These are phyloP conservation scores for Stephania japonica DNA, from an alignment of 164 flowering plant genomes.

Conservation along the genomic window DNA sequence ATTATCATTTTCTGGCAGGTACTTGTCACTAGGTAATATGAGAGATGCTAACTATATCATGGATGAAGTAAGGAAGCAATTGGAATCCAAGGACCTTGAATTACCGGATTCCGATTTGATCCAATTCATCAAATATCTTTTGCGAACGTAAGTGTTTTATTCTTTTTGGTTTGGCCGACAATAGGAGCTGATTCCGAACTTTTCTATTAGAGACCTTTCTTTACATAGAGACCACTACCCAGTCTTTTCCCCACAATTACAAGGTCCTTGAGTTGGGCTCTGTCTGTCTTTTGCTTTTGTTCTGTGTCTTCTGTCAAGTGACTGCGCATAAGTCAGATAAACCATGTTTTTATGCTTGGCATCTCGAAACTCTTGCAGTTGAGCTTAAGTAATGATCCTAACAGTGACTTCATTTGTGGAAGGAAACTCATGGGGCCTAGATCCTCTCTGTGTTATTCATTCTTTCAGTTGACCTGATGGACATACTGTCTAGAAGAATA, in stretches of 20 bases:
- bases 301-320: background rate
- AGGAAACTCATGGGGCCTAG: background rate
- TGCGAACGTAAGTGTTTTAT: slow-evolving; percentile 63
- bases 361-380: background rate
- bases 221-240: background rate
- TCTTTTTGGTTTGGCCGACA: background rate
- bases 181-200: background rate
- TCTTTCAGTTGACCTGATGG: background rate
- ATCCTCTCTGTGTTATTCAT: background rate
- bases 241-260: background rate
- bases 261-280: background rate
- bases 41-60: slow-evolving; percentile 85
- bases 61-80: slow-evolving; percentile 69
- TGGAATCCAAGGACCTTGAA: slow-evolving; percentile 36
- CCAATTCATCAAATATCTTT: slow-evolving; percentile 56
- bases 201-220: background rate
- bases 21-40: slow-evolving; percentile 63
- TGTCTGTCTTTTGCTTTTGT: background rate
- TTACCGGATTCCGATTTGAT: slow-evolving; percentile 63
- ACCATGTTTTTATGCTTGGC: background rate
- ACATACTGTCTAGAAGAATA: no score
- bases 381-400: background rate
- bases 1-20: slow-evolving; percentile 39
- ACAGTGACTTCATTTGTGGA: background rate
- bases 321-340: background rate